Evolutionary conservation across 2,329 filamentous ascomycete genomes (phyloP).

Genomic region (Aureobasidium sp.): DNA sequence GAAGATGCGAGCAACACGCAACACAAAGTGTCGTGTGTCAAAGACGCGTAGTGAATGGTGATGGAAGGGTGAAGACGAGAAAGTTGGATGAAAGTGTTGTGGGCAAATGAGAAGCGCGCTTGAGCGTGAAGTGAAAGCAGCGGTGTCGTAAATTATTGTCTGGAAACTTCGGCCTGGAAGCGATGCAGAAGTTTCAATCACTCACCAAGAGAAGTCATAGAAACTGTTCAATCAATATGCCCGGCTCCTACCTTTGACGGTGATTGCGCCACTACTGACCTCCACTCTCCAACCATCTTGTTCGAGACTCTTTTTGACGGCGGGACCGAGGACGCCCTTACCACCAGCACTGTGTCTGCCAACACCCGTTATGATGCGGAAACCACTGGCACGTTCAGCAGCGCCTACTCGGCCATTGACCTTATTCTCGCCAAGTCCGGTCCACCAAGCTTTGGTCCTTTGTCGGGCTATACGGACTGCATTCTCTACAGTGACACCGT

Average conservation of each 20-base stretch:
- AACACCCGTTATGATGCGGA: slow-evolving; percentile 71
- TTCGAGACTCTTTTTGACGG: slow-evolving; percentile 68
- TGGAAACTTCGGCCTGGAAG: no score
- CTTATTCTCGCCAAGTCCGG: slow-evolving; percentile 58
- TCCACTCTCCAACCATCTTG: slow-evolving; percentile 79
- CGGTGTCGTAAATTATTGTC: no score
- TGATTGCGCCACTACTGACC: slow-evolving; percentile 61
- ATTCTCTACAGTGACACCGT: slow-evolving; percentile 74
- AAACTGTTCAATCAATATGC: neutral
- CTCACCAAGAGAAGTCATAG: no score
- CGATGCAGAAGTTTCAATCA: no score
- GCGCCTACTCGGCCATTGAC: slow-evolving; percentile 39
- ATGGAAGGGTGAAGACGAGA: no score
- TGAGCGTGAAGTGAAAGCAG: no score
- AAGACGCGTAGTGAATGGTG: no score
- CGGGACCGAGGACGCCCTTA: slow-evolving; percentile 66
- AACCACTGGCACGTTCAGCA: slow-evolving; percentile 47
- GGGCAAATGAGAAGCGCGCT: no score
- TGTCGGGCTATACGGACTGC: slow-evolving; percentile 70
- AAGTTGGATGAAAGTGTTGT: no score
- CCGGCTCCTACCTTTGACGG: slow-evolving; percentile 52
- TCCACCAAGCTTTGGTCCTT: slow-evolving; percentile 69
- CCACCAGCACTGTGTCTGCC: slow-evolving; percentile 74
- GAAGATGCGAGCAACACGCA: no score
- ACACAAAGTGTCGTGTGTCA: no score